phyloP scores from a whole-genome alignment of 495 filamentous ascomycete genomes.

The Podospora conica region DNA sequence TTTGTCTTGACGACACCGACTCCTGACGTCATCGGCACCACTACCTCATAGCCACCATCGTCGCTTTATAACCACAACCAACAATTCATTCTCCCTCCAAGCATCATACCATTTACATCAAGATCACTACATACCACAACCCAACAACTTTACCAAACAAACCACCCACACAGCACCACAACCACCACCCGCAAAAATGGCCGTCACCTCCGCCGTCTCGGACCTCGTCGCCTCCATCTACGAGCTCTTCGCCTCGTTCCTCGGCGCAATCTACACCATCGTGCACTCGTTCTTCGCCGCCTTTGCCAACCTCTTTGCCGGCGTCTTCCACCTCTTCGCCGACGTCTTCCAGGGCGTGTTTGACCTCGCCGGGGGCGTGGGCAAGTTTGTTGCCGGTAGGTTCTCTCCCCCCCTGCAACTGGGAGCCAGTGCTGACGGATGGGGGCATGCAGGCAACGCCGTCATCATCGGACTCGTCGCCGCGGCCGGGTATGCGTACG shows the following conservation, averaged over 20 bases:
- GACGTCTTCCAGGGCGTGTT: slow-evolving; percentile 27
- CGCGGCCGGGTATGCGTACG: slow-evolving; percentile 23
- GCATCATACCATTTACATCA: background rate
- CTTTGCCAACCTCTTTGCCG: slow-evolving; percentile 22
- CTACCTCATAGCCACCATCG: background rate
- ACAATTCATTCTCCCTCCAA: background rate
- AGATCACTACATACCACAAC: background rate
- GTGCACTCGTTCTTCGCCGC: slow-evolving; percentile 23
- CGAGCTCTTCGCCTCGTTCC: slow-evolving; percentile 29
- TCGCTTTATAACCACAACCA: background rate
- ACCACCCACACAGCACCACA: slow-evolving; percentile 2
- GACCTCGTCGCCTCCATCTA: slow-evolving; percentile 29
- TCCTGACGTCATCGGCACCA: slow-evolving; percentile 2
- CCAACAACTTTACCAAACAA: background rate
- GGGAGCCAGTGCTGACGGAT: background rate
- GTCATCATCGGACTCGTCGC: slow-evolving; percentile 27
- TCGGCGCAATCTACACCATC: slow-evolving; percentile 25
- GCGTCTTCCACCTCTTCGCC: slow-evolving; percentile 23
- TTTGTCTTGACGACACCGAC: background rate
- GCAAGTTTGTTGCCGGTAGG: slow-evolving; percentile 30
- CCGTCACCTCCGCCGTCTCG: slow-evolving; percentile 25
- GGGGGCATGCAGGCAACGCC: slow-evolving; percentile 30
- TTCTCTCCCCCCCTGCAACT: background rate
- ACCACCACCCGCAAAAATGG: slow-evolving; percentile 21
- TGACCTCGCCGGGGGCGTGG: slow-evolving; percentile 27